These are phyloP conservation scores for Elsinoe fawcettii DNA, from an alignment of 2,329 filamentous ascomycete species.

Conservation along the genomic window DNA sequence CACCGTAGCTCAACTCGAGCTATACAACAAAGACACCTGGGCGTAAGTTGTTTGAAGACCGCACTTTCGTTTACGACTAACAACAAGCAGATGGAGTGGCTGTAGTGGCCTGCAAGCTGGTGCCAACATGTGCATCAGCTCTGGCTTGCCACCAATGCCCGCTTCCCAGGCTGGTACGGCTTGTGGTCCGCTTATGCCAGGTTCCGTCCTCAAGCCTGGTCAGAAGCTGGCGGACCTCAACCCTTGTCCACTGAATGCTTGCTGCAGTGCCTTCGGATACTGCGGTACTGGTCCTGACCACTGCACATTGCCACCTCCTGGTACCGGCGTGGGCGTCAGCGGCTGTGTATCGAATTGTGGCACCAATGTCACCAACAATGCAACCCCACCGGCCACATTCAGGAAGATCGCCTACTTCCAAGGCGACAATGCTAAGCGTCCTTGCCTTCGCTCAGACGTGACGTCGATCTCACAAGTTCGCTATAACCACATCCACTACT, in stretches of 20 bases:
- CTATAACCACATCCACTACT: conserved; percentile 26
- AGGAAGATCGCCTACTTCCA: conserved; percentile 30
- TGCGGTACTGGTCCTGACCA: conserved; percentile 42
- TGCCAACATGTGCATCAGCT: conserved; percentile 34
- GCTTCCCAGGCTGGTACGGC: conserved; percentile 29
- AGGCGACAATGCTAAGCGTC: conserved; percentile 25
- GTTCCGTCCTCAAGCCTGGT: conserved; percentile 26
- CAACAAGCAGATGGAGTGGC: conserved; percentile 26
- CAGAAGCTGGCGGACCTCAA: conserved; percentile 27
- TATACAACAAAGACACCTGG: conserved; percentile 34
- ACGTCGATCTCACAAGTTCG: conserved; percentile 18
- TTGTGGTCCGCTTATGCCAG: conserved; percentile 37
- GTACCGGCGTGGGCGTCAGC: conserved; percentile 26
- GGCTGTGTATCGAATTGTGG: conserved; percentile 39
- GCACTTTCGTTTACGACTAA: not conserved
- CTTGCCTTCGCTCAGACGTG: conserved; percentile 28
- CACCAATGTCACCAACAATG: conserved; percentile 27
- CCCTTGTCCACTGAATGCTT: conserved; percentile 33
- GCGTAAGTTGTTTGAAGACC: conserved; percentile 14
- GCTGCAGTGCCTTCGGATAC: conserved; percentile 31
- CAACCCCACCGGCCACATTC: conserved; percentile 17
- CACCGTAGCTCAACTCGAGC: conserved; percentile 18
- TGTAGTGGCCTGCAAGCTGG: conserved; percentile 30
- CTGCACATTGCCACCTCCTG: conserved; percentile 36
- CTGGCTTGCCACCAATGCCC: conserved; percentile 37